These are phyloP conservation scores for Candida rishiriensis DNA, from an alignment of 805 yeast genomes.

Conservation along the genomic window DNA sequence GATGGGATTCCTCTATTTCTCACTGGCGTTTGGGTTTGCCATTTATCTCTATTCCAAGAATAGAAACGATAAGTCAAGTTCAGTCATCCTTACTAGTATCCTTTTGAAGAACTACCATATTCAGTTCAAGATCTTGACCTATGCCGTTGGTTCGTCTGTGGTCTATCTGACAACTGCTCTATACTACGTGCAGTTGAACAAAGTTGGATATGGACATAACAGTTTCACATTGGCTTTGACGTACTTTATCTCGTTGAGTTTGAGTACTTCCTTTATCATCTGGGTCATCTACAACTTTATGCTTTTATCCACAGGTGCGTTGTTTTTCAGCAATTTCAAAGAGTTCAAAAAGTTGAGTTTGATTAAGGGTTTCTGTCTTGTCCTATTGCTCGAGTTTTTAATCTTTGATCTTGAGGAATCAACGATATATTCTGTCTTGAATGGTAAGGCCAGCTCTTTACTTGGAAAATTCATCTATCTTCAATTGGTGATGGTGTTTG, in stretches of 20 bases:
- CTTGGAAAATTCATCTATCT: conserved; percentile 20
- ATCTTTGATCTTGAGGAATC: conserved; percentile 28
- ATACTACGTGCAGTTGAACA: conserved; percentile 19
- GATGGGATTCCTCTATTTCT: conserved; percentile 20
- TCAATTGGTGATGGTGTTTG: conserved; percentile 17
- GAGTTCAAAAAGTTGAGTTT: conserved; percentile 11
- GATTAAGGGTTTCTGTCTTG: conserved; percentile 16
- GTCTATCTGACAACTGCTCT: conserved; percentile 13
- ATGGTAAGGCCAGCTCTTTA: conserved; percentile 15
- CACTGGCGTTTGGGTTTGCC: conserved; percentile 8
- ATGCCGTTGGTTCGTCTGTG: conserved; percentile 14
- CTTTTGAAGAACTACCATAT: conserved; percentile 17
- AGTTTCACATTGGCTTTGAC: conserved; percentile 17
- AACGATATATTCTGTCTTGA: conserved; percentile 25
- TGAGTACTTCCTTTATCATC: conserved; percentile 22
- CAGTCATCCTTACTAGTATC: conserved; percentile 14
- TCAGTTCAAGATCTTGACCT: conserved; percentile 25
- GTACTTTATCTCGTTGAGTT: conserved; percentile 17
- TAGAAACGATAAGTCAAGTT: conserved; percentile 14
- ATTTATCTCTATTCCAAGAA: conserved; percentile 11
- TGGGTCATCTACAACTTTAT: conserved; percentile 31
- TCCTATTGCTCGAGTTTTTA: conserved; percentile 24
- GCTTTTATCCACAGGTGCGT: conserved; percentile 26
- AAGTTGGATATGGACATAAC: conserved; percentile 22
- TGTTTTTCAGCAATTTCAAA: conserved; percentile 17